Conservation (phyloP, 495 filamentous ascomycete genomes). For the Neurospora hispaniola region DNA sequence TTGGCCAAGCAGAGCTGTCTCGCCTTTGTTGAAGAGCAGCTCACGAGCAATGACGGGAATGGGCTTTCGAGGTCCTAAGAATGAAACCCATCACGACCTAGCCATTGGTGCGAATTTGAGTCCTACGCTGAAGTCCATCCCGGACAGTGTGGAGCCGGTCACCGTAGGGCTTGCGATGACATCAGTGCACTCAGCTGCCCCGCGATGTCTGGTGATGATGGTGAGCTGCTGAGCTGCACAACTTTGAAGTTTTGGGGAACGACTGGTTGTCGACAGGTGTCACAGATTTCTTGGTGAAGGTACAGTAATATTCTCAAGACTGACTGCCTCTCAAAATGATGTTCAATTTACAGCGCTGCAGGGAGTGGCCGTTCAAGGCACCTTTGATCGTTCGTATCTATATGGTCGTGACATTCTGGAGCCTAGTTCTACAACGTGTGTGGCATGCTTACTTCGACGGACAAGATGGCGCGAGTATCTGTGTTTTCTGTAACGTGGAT, state of each 20-base stretch:
- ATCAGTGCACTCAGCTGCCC: not conserved
- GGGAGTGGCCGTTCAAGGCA: not conserved
- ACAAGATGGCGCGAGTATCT: not conserved
- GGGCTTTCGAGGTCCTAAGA: too few relatives aligned
- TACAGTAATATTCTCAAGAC: not conserved
- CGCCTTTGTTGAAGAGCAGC: not conserved
- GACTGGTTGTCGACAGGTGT: not conserved
- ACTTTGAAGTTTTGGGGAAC: not conserved
- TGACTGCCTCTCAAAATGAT: not conserved
- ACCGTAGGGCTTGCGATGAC: not conserved
- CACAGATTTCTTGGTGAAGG: not conserved
- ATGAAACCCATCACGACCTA: not conserved
- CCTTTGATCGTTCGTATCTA: not conserved
- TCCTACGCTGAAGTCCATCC: not conserved
- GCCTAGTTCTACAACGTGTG: not conserved
- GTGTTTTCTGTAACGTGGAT: not conserved
- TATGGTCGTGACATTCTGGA: not conserved
- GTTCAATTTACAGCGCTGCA: not conserved
- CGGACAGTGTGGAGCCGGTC: not conserved
- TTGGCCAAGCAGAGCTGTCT: not conserved
- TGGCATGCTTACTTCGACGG: not conserved
- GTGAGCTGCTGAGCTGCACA: not conserved
- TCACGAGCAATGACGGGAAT: not conserved
- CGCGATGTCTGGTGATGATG: not conserved
- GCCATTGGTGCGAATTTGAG: not conserved